These are phyloP conservation scores for Nidula microcarpa DNA, from an alignment of 768 basidiomycete genomes.

Conservation along the genomic window DNA sequence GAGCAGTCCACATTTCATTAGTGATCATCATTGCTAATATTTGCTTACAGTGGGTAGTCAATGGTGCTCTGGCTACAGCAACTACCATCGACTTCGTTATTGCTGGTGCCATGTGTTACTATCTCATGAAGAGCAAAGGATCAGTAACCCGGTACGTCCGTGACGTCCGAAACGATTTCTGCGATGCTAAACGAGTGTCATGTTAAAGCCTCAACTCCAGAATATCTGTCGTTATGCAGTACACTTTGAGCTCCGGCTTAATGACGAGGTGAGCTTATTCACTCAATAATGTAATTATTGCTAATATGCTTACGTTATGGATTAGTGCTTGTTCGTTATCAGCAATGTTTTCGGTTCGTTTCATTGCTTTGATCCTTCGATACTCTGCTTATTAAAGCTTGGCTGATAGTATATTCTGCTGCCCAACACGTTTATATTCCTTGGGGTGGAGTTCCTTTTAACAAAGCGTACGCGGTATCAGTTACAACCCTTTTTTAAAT, in stretches of 20 bases:
- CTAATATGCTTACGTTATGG: background rate
- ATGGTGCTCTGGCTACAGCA: slow-evolving; percentile 34
- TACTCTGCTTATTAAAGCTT: background rate
- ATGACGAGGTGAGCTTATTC: slow-evolving; percentile 26
- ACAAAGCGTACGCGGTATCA: slow-evolving; percentile 33
- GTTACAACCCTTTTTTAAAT: background rate
- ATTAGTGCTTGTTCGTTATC: slow-evolving; percentile 40
- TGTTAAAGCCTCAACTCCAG: slow-evolving; percentile 23
- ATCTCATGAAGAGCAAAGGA: slow-evolving; percentile 27
- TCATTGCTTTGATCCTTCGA: background rate
- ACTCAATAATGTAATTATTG: background rate
- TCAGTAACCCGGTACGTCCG: slow-evolving; percentile 14
- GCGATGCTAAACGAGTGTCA: background rate
- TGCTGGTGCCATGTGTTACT: slow-evolving; percentile 29
- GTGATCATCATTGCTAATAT: background rate
- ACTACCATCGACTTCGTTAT: slow-evolving; percentile 44
- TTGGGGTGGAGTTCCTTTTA: slow-evolving; percentile 37
- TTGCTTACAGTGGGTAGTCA: slow-evolving; percentile 35
- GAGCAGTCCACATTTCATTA: slow-evolving; percentile 7
- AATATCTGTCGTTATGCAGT: slow-evolving; percentile 32
- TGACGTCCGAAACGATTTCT: background rate
- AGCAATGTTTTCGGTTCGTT: slow-evolving; percentile 34
- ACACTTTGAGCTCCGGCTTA: slow-evolving; percentile 31
- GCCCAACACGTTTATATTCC: slow-evolving; percentile 39
- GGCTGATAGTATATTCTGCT: slow-evolving; percentile 35